phyloP scores from a whole-genome alignment of 495 filamentous ascomycete species.

The Daldinia bambusicola region DNA sequence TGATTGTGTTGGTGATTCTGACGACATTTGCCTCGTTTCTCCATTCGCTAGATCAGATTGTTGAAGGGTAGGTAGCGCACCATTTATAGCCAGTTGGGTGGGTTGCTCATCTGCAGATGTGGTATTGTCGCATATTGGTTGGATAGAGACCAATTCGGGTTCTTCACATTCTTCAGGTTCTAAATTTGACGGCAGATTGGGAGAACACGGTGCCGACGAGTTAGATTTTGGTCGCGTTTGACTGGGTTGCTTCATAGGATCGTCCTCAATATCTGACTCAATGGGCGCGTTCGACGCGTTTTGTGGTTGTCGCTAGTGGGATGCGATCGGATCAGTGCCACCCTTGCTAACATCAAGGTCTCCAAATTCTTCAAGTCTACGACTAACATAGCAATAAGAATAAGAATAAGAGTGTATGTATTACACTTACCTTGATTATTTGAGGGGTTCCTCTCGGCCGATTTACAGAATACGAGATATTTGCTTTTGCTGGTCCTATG shows the following conservation, averaged over 20 bases:
- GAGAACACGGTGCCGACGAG: not conserved
- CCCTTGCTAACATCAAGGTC: slow-evolving; percentile 33
- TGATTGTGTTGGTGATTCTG: slow-evolving; percentile 55
- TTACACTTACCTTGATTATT: slow-evolving; percentile 12
- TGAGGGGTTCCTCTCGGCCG: not conserved
- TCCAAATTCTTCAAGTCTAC: not conserved
- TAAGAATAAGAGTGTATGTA: not conserved
- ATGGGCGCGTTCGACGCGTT: slow-evolving; percentile 42
- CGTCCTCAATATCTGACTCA: slow-evolving; percentile 11
- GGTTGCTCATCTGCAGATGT: slow-evolving; percentile 7
- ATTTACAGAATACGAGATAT: slow-evolving; percentile 1
- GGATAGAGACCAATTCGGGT: not conserved
- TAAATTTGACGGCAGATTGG: not conserved
- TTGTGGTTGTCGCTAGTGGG: slow-evolving; percentile 29
- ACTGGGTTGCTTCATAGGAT: slow-evolving; percentile 17
- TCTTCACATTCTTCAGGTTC: not conserved
- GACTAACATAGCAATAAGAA: not conserved
- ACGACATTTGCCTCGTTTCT: slow-evolving; percentile 42
- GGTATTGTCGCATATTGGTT: slow-evolving; percentile 22
- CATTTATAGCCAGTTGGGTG: slow-evolving; percentile 22
- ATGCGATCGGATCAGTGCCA: slow-evolving; percentile 46
- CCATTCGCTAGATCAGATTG: slow-evolving; percentile 16
- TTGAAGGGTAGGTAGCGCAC: slow-evolving; percentile 25
- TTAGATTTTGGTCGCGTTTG: slow-evolving; percentile 6
- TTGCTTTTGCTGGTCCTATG: slow-evolving; percentile 12